phyloP scores from a whole-genome alignment of 2,329 filamentous ascomycete genomes.

The Pseudomassariella vexata region DNA sequence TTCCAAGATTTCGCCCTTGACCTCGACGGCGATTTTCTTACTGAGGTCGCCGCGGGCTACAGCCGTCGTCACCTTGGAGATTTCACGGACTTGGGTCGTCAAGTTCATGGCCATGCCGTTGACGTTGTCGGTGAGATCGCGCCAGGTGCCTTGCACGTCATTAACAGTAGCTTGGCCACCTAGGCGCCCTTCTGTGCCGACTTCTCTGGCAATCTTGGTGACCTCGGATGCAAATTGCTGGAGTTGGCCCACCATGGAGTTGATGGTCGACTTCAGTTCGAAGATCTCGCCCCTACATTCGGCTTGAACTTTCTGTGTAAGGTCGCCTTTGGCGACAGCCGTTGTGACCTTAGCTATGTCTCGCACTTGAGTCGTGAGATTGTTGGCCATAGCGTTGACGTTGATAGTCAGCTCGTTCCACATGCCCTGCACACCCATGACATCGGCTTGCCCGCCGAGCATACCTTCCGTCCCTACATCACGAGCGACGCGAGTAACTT shows the following conservation, averaged over 20 bases:
- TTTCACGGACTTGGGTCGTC: conserved; percentile 95
- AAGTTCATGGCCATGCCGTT: conserved; percentile 98
- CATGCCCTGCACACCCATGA: conserved; percentile 80
- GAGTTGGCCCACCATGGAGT: conserved; percentile 97
- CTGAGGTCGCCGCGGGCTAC: conserved; percentile 92
- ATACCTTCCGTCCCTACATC: conserved; percentile 83
- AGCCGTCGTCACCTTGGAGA: conserved; percentile 92
- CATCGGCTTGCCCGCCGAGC: conserved; percentile 75
- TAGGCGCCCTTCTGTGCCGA: conserved; percentile 90
- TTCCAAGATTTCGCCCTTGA: conserved; percentile 88
- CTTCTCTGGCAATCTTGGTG: conserved; percentile 91
- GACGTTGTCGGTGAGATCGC: conserved; percentile 89
- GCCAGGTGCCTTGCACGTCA: conserved; percentile 96
- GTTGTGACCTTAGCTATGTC: conserved; percentile 85
- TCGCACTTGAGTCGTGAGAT: conserved; percentile 81
- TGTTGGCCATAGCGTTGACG: conserved; percentile 84
- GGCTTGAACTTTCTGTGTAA: conserved; percentile 94
- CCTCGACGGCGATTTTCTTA: conserved; percentile 92
- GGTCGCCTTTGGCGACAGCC: conserved; percentile 73
- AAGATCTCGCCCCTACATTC: conserved; percentile 88
- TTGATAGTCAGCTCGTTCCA: conserved; percentile 85
- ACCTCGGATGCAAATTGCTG: conserved; percentile 97
- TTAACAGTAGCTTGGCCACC: conserved; percentile 94
- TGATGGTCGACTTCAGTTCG: conserved; percentile 96
- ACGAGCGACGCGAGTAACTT: conserved; percentile 76